Conservation (phyloP, 371 early-diverging fungal genomes). For the Mortierella sp. region DNA sequence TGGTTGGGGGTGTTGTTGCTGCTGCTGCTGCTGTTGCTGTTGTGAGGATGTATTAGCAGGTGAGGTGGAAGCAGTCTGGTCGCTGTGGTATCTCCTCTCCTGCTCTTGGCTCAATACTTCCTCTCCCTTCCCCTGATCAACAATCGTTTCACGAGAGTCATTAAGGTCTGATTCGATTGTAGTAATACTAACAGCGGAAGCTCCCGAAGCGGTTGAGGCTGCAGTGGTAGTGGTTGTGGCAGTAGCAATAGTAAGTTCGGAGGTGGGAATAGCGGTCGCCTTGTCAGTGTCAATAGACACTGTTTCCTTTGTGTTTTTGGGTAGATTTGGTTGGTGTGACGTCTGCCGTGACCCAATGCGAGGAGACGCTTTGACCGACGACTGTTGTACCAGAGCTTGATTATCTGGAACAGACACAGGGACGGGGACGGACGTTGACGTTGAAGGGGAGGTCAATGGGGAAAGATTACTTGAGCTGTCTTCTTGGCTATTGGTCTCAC, state of each 20-base stretch:
- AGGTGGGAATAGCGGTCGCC: not conserved
- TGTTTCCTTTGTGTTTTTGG: not conserved
- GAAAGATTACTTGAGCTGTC: constrained; percentile 4
- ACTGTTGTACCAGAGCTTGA: constrained; percentile 13
- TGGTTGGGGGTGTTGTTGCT: constrained; percentile 1
- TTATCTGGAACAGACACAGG: constrained; percentile 3
- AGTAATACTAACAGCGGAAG: not conserved
- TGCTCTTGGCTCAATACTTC: not conserved
- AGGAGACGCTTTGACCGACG: constrained; percentile 19
- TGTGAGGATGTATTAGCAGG: not conserved
- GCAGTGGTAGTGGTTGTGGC: not conserved
- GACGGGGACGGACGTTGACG: not conserved
- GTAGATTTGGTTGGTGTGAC: constrained; percentile 32
- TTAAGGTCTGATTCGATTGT: not conserved
- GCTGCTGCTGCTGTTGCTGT: not conserved
- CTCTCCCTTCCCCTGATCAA: constrained; percentile 5
- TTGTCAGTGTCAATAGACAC: not conserved
- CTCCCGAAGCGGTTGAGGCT: not conserved
- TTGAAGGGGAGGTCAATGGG: not conserved
- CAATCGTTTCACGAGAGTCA: constrained; percentile 2
- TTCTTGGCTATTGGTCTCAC: not conserved
- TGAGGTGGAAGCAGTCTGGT: constrained; percentile 1
- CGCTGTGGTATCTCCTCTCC: not conserved
- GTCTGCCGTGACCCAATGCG: constrained; percentile 21
- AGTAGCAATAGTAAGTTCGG: not conserved